Conservation (phyloP, 495 filamentous ascomycete genomes). For the Platismatia glauca region DNA sequence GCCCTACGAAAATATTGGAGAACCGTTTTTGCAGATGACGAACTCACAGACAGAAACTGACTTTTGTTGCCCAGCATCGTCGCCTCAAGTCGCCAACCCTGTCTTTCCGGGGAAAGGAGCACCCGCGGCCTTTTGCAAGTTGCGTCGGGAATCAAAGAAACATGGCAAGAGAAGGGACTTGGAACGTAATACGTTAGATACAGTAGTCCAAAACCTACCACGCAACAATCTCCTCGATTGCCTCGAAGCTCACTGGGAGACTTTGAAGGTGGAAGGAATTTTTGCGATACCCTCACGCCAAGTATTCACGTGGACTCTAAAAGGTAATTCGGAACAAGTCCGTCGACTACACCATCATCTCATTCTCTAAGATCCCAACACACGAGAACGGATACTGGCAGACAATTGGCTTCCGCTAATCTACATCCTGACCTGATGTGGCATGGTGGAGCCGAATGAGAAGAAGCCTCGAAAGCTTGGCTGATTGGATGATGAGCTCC, state of each 20-base stretch:
- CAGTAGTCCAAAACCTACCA: not conserved
- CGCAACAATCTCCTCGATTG: not conserved
- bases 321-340: too few species aligned
- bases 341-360: too few species aligned
- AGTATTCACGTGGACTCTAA: too few species aligned
- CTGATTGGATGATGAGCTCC: too few species aligned
- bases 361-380: too few species aligned
- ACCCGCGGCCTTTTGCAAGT: not conserved
- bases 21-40: conserved; percentile 1
- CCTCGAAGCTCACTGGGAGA: not conserved
- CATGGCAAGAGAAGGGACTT: not conserved
- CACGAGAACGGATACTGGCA: too few species aligned
- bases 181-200: not conserved
- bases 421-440: too few species aligned
- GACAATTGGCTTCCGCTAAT: too few species aligned
- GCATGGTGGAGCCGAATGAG: too few species aligned
- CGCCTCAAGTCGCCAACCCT: not conserved
- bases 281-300: not conserved
- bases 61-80: not conserved
- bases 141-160: conserved; percentile 4
- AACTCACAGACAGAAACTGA: conserved; percentile 9
- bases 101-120: conserved; percentile 7
- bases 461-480: too few species aligned
- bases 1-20: conserved; percentile 3
- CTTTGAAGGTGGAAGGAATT: not conserved